Percentiles rank a stretch among this genome's conserved stretches.
Conservation (phyloP, 2,329 filamentous ascomycete genomes). For the Curvularia verruculosa region DNA sequence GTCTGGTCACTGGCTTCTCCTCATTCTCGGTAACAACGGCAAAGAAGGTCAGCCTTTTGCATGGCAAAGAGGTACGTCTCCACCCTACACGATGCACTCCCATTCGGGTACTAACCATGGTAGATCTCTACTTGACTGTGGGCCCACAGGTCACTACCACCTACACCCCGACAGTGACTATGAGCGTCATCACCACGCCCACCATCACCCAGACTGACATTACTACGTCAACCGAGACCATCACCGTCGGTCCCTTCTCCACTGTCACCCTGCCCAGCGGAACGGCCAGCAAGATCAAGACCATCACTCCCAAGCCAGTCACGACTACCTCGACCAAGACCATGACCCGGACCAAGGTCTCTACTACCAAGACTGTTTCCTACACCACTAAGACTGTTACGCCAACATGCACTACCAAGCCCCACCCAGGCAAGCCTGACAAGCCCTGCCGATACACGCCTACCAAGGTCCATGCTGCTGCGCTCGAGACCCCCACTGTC, state of each 20-base stretch:
- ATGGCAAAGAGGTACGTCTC: slow-evolving; percentile 51
- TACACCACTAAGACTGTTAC: slow-evolving; percentile 46
- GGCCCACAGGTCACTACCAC: slow-evolving; percentile 43
- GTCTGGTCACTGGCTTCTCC: slow-evolving; percentile 53
- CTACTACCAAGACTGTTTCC: slow-evolving; percentile 33
- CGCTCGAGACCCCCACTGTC: slow-evolving; percentile 36
- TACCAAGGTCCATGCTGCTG: slow-evolving; percentile 41
- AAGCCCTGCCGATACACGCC: slow-evolving; percentile 47
- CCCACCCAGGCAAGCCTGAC: slow-evolving; percentile 37
- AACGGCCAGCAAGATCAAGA: slow-evolving; percentile 42
- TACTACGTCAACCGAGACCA: slow-evolving; percentile 32
- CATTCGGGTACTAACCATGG: slow-evolving; percentile 4
- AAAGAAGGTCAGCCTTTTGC: slow-evolving; percentile 51
- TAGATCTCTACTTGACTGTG: slow-evolving; percentile 44
- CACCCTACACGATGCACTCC: slow-evolving; percentile 19
- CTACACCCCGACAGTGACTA: slow-evolving; percentile 43
- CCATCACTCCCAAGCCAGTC: slow-evolving; percentile 37
- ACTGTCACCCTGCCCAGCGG: slow-evolving; percentile 42
- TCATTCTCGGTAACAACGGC: slow-evolving; percentile 55
- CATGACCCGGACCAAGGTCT: slow-evolving; percentile 35
- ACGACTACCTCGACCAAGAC: slow-evolving; percentile 35
- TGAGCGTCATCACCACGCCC: slow-evolving; percentile 39
- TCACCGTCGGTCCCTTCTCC: slow-evolving; percentile 35
- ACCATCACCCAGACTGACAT: slow-evolving; percentile 31
- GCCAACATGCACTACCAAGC: slow-evolving; percentile 47